These are phyloP conservation scores for Microcyclosporella mali DNA, from an alignment of 2,329 filamentous ascomycete genomes.

Conservation along the genomic window DNA sequence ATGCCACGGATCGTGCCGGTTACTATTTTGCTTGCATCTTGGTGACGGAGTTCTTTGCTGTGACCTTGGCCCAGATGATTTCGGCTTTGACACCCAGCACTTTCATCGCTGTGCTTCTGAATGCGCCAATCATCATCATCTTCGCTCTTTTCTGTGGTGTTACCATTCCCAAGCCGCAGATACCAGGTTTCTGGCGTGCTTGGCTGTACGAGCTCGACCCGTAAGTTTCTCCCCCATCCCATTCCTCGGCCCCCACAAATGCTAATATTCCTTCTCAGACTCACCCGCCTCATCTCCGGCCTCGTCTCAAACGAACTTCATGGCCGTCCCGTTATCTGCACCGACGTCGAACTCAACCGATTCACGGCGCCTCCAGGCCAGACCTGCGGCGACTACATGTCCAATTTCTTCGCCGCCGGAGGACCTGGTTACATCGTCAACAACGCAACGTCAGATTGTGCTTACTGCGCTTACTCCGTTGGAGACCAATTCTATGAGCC, in stretches of 20 bases:
- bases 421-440: slow-evolving; percentile 65
- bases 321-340: slow-evolving; percentile 57
- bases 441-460: slow-evolving; percentile 60
- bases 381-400: slow-evolving; percentile 72
- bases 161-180: slow-evolving; percentile 69
- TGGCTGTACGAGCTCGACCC: slow-evolving; percentile 82
- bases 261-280: slow-evolving; percentile 30
- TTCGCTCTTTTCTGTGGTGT: slow-evolving; percentile 86
- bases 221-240: slow-evolving; percentile 6
- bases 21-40: slow-evolving; percentile 84
- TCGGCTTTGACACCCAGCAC: slow-evolving; percentile 71
- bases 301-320: slow-evolving; percentile 75
- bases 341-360: slow-evolving; percentile 53
- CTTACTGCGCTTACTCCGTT: slow-evolving; percentile 74
- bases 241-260: neutral
- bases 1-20: slow-evolving; percentile 59
- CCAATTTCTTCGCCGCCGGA: slow-evolving; percentile 60
- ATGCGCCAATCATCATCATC: slow-evolving; percentile 75
- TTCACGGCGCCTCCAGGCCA: slow-evolving; percentile 62
- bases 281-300: slow-evolving; percentile 73
- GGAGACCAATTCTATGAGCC: slow-evolving; percentile 74
- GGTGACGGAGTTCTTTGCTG: slow-evolving; percentile 76
- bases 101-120: slow-evolving; percentile 72
- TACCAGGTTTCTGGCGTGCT: slow-evolving; percentile 69
- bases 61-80: slow-evolving; percentile 71